Conservation (phyloP, 441 rosid species). For the California macrophylla region DNA sequence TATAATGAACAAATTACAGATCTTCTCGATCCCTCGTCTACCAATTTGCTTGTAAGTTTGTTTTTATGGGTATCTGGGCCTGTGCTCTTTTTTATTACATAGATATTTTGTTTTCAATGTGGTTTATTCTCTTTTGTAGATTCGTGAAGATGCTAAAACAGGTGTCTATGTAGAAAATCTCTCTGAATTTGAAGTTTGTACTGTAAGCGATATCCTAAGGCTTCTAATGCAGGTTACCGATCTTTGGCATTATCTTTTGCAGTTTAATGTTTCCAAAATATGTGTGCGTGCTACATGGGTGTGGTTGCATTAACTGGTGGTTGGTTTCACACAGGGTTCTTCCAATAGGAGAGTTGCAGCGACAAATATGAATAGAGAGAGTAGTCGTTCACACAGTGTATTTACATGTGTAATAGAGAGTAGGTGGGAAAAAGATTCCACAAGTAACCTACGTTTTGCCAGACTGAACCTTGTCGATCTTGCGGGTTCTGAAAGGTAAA, state of each 20-base stretch:
- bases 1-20: constrained; percentile 91
- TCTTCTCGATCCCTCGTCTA: constrained; percentile 88
- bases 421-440: constrained; percentile 88
- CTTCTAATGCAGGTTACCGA: constrained; percentile 66
- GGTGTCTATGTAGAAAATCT: constrained; percentile 97
- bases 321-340: constrained; percentile 54
- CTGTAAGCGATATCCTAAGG: constrained; percentile 71
- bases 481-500: constrained; percentile 92
- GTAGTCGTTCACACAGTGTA: constrained; percentile 95
- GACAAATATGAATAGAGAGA: constrained; percentile 94
- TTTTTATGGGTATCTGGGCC: constrained; percentile 6
- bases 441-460: constrained; percentile 83
- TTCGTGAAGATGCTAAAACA: constrained; percentile 77
- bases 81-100: not conserved
- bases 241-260: constrained; percentile 9
- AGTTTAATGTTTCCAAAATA: not conserved
- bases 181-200: constrained; percentile 77
- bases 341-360: constrained; percentile 90
- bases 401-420: constrained; percentile 96
- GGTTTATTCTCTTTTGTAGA: constrained; percentile 32
- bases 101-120: not conserved
- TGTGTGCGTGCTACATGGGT: not conserved
- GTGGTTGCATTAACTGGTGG: constrained; percentile 12
- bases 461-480: constrained; percentile 94
- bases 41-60: constrained; percentile 58